Base-by-base conservation (phyloP, 2,329 filamentous ascomycete genomes). In the Curvularia hawaiiensis region DNA sequence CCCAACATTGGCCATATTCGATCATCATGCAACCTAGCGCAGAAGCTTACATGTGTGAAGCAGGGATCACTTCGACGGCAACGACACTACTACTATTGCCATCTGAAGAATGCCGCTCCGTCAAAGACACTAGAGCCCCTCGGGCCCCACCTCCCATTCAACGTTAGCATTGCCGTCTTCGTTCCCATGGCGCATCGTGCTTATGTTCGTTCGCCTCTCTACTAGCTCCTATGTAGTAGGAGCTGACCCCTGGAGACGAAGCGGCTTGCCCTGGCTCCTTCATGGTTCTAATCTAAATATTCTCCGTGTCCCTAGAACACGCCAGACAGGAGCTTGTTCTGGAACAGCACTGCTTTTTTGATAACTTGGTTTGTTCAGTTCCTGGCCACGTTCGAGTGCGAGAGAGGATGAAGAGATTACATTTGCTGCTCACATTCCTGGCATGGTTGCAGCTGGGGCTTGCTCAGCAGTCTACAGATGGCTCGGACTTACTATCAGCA, bases 341-440 rank as follows among this genome's bases (percentile, higher is more conserved):
- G 24, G 52, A 47, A 35, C 38, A 51, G n/a, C 33, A 24, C 28
- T 49, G n/a, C 18, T 48, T 51, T 33, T 48, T 20, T 4, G 1
- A 31, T 31, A 11, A 38, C 33, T 48, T 48, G 30, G 39, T 35
- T 16, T 28, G 9, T 39, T 49, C 33, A n/a, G 10, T 54, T 43
- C 39, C 45, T 53, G 33, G 48, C 41, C 24, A 39, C 4, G 28
- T 10, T 46, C 45, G 52, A 40, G 22, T 47, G 18, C 30, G 46
- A 53, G 41, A 45, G 48, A 61, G 45, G 35, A 67, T 67, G 65
- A 66, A 54, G 56, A 46, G 38, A 10, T n/a, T 62, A 35, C 63
- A 63, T 33, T 52, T 61, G 31, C 40, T 67, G 16, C 59, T 67
- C 39, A 52, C 62, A 12, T 54, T 63, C 47, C 51, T 67, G 52